Base-by-base conservation (phyloP, 176 grass and related monocot genomes). In the Urochloa ruziziensis region DNA sequence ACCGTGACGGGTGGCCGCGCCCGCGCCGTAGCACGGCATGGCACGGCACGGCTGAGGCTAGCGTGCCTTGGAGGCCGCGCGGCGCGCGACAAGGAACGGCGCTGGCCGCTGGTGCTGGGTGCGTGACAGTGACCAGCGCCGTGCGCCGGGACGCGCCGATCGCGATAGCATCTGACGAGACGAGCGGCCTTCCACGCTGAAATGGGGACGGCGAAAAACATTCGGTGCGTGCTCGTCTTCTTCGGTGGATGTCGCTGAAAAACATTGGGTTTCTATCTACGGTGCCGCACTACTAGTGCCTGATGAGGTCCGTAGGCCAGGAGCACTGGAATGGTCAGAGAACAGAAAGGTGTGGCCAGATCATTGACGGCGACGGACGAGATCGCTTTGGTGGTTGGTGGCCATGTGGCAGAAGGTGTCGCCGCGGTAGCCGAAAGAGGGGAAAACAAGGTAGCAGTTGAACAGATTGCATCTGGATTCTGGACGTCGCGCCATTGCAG, bases 201-300 rank as follows among this genome's bases (percentile, higher is more conserved):
- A 85, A 62, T 49, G 77, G n/a, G 23, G n/a, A n/a, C 14, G 61
- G 60, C 75, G 76, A 80, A 85, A 84, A 70, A 51, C 29, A 73
- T 35, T 47, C 33, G 14, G 42, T 13, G 3, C 33, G 57, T 30
- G 42, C 76, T 39, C 54, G 29, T 12, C 23, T 62, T 12, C 13
- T 13, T 10, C 17, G 1, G 14, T 13, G 44, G 33, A 28, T 32
- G 12, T 66, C 23, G 57, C 40, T 9, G 29, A 48, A 15, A 17
- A 13, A 75, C 59, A 35, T 80, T 18, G 19, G 51, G 23, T 66
- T 49, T 5, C 28, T 70, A 4, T n/a, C n/a, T n/a, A 34, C 11
- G 37, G 32, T 68, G 62, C 62, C 34, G 62, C 78, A 67, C 30
- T 23, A 53, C 30, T 6, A 1, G 43, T 25, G 62, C 15, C 14